Conservation (phyloP, 805 yeast species). For the Teunomyces aglyptinius region DNA sequence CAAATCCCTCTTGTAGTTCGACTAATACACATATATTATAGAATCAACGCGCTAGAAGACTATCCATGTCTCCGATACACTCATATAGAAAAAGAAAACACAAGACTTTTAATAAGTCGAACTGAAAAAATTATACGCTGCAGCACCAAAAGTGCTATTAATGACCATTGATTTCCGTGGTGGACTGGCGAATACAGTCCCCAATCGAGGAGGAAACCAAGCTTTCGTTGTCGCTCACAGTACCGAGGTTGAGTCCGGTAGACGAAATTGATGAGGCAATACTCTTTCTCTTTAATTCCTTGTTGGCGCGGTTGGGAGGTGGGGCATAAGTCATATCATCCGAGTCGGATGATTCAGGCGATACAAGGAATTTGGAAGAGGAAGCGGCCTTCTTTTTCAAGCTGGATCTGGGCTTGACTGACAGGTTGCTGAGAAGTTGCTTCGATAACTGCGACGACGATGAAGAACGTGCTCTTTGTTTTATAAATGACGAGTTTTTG, state of each 20-base stretch:
- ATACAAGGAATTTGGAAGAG: constrained; percentile 11
- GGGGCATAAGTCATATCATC: constrained; percentile 8
- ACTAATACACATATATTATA: constrained; percentile 3
- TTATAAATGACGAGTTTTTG: constrained; percentile 9
- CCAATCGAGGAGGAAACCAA: constrained; percentile 38
- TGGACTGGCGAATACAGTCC: constrained; percentile 39
- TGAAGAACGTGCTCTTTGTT: constrained; percentile 10
- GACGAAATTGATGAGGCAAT: constrained; percentile 4
- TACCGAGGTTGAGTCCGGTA: neutral
- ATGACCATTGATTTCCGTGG: constrained; percentile 35
- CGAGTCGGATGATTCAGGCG: constrained; percentile 25
- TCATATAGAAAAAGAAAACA: constrained; percentile 1
- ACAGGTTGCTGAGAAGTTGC: constrained; percentile 13
- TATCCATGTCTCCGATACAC: neutral
- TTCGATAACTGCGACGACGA: constrained; percentile 22
- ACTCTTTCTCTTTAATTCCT: neutral
- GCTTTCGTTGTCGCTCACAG: constrained; percentile 31
- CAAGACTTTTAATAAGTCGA: constrained; percentile 2
- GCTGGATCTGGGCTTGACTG: constrained; percentile 3
- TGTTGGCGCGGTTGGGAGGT: constrained; percentile 12
- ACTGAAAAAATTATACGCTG: neutral
- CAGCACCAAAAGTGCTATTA: constrained; percentile 4
- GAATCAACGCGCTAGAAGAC: constrained; percentile 1
- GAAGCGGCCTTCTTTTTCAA: neutral
- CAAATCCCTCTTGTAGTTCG: neutral